A percentile compares a stretch with the other conserved stretches of the same genome.
These are phyloP conservation scores for Capillidium rhysosporum DNA, from an alignment of 371 early-diverging fungal species.

Conservation along the genomic window DNA sequence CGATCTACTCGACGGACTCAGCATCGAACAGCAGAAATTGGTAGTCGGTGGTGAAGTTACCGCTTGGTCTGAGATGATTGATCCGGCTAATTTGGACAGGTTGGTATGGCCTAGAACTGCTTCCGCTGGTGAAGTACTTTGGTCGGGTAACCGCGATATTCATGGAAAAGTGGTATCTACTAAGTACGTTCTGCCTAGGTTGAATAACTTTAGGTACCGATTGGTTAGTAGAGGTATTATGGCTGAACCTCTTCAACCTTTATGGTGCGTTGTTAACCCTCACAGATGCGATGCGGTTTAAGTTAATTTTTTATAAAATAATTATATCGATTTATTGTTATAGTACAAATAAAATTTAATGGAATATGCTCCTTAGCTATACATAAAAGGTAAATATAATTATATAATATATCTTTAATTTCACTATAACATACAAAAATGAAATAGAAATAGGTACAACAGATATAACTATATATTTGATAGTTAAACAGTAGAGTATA, in stretches of 20 bases:
- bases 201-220: slow-evolving; percentile 53
- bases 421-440: too few species aligned
- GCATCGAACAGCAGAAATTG: slow-evolving; percentile 11
- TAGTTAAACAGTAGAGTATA: too few species aligned
- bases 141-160: slow-evolving; percentile 44
- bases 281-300: slow-evolving; percentile 25
- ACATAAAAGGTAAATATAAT: too few species aligned
- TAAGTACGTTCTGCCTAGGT: slow-evolving; percentile 37
- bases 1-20: slow-evolving; percentile 20
- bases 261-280: slow-evolving; percentile 47
- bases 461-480: too few species aligned
- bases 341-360: too few species aligned
- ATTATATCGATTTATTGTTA: too few species aligned
- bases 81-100: slow-evolving; percentile 30
- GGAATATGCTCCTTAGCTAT: too few species aligned
- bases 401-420: too few species aligned
- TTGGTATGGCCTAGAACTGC: slow-evolving; percentile 52
- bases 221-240: slow-evolving; percentile 39
- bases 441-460: too few species aligned
- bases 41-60: slow-evolving; percentile 34
- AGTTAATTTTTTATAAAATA: too few species aligned
- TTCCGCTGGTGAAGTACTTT: slow-evolving; percentile 47
- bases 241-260: slow-evolving; percentile 44
- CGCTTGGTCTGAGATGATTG: slow-evolving; percentile 55
- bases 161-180: slow-evolving; percentile 28